Evolutionary conservation across 345 rosid genomes (phyloP).

Genomic region (Citrus unshiu): DNA sequence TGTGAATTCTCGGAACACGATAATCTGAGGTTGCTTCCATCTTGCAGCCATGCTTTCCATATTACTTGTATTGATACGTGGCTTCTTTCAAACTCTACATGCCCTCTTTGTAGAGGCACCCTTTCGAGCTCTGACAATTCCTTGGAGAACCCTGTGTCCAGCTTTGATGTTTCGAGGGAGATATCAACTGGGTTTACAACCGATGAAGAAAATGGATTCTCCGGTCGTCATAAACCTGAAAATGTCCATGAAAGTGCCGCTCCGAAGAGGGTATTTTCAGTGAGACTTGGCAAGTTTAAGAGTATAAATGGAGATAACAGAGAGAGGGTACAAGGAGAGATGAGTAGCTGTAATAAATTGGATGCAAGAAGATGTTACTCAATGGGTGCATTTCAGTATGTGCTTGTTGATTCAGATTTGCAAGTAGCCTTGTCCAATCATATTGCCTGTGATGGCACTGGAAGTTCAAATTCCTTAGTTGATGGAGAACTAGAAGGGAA

Average conservation of each 20-base stretch:
- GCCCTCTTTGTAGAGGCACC: conserved; percentile 67
- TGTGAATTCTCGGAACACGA: conserved; percentile 53
- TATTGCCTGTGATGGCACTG: not conserved
- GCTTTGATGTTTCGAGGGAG: conserved; percentile 24
- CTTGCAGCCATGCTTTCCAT: conserved; percentile 75
- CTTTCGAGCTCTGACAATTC: conserved; percentile 29
- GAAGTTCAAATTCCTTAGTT: conserved; percentile 4
- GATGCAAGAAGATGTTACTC: conserved; percentile 70
- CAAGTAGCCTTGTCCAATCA: conserved; percentile 38
- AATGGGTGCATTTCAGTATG: conserved; percentile 65
- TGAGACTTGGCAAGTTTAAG: conserved; percentile 59
- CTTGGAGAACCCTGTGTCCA: conserved; percentile 22
- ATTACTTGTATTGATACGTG: conserved; percentile 65
- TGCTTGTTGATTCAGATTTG: conserved; percentile 41
- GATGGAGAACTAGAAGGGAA: conserved; percentile 36
- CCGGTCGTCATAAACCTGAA: conserved; percentile 17
- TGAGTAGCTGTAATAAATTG: conserved; percentile 29
- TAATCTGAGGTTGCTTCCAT: conserved; percentile 63
- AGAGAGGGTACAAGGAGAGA: conserved; percentile 35
- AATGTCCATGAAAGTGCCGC: conserved; percentile 17
- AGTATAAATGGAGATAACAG: conserved; percentile 29
- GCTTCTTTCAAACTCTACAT: conserved; percentile 80
- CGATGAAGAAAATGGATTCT: conserved; percentile 26
- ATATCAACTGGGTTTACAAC: conserved; percentile 14
- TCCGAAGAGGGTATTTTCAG: conserved; percentile 44